Evolutionary conservation across 2,329 filamentous ascomycete genomes (phyloP).

Genomic region (Basipetospora chlamydospora): DNA sequence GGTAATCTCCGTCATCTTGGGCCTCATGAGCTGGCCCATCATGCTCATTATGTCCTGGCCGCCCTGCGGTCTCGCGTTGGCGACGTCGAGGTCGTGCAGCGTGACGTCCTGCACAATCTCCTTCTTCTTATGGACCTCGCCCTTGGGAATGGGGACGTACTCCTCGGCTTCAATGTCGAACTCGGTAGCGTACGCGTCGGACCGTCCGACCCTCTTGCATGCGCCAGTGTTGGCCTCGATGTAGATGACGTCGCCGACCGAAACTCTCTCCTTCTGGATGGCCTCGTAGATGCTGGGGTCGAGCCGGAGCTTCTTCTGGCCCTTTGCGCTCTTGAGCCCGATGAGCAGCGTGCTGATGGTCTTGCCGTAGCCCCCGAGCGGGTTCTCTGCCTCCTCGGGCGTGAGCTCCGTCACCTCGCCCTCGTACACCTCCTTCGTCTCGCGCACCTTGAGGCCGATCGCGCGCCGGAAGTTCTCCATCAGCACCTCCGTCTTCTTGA

Average conservation of each 20-base stretch:
- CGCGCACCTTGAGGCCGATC: conserved; percentile 90
- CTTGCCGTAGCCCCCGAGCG: conserved; percentile 88
- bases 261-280: conserved; percentile 94
- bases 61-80: conserved; percentile 87
- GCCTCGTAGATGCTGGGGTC: conserved; percentile 99
- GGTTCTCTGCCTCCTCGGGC: conserved; percentile 95
- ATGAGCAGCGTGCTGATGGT: conserved; percentile 94
- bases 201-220: conserved; percentile 91
- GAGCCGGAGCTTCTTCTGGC: conserved; percentile 91
- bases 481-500: conserved; percentile 97
- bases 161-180: conserved; percentile 98
- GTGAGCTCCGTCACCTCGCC: conserved; percentile 96
- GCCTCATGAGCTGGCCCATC: conserved; percentile 99
- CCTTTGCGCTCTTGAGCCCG: conserved; percentile 85
- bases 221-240: conserved; percentile 98
- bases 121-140: conserved; percentile 99
- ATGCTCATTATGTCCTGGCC: conserved; percentile 99
- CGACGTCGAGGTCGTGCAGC: conserved; percentile 88
- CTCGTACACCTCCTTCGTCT: conserved; percentile 99
- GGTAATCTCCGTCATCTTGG: conserved; percentile 98
- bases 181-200: conserved; percentile 93
- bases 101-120: conserved; percentile 98
- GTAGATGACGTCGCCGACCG: conserved; percentile 94
- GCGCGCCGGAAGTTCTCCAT: conserved; percentile 99
- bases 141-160: conserved; percentile 97